phyloP scores from a whole-genome alignment of 768 basidiomycete genomes.

The Boletus eberwhitei region DNA sequence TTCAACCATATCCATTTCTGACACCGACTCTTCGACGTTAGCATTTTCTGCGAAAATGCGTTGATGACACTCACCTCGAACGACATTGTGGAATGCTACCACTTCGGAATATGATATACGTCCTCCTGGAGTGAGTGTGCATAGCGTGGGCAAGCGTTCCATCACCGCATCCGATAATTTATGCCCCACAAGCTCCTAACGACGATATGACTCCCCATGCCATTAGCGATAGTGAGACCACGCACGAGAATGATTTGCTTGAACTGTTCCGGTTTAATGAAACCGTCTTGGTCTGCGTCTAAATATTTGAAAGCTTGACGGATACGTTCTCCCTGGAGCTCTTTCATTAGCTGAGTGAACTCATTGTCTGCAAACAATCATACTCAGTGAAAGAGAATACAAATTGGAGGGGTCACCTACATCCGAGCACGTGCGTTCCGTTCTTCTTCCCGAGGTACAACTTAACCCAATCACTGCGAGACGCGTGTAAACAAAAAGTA shows the following conservation, averaged over 20 bases:
- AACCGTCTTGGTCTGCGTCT: conserved; percentile 88
- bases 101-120: conserved; percentile 96
- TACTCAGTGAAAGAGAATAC: conserved; percentile 6
- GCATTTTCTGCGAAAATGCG: neutral
- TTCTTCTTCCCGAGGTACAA: conserved; percentile 93
- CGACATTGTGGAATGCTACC: conserved; percentile 94
- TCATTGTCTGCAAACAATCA: conserved; percentile 65
- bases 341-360: conserved; percentile 99
- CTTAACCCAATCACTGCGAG: conserved; percentile 85
- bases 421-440: conserved; percentile 87
- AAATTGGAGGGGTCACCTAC: conserved; percentile 43
- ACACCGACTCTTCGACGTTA: conserved; percentile 4
- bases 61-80: conserved; percentile 58
- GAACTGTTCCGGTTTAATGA: conserved; percentile 91
- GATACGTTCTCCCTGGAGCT: conserved; percentile 93
- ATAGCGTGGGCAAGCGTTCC: conserved; percentile 88
- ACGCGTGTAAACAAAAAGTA: conserved; percentile 2
- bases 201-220: neutral
- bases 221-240: neutral
- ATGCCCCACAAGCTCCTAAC: conserved; percentile 91
- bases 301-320: conserved; percentile 94
- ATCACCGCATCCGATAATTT: conserved; percentile 94
- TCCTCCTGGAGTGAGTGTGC: conserved; percentile 83
- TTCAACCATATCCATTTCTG: conserved; percentile 96
- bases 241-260: conserved; percentile 90